Base-by-base conservation (phyloP, 2,329 filamentous ascomycete genomes). In the Fusarium sp. region DNA sequence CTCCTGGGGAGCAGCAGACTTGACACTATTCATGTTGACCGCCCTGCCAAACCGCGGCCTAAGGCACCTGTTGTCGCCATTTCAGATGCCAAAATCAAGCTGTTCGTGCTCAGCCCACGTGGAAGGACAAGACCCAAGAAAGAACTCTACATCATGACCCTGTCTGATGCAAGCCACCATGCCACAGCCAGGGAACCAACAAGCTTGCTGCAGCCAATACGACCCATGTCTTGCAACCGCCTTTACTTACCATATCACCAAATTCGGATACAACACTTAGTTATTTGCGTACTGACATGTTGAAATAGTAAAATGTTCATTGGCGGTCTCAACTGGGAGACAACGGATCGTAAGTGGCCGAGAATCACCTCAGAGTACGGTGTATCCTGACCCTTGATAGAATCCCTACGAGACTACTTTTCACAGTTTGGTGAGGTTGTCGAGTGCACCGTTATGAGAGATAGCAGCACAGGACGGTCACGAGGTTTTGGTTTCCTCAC, bases 381-480 rank as follows among this genome's bases (percentile, higher is more conserved):
- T 43, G 27, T 34, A 41, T 35, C 62, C 72, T 77, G 68, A 74
- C 70, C 23, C 27, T 57, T 41, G 63, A 56, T 81, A 99, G 97
- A 99, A 87, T 98, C 97, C 9, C 89, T 99, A 32, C 94, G 95
- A 77, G 94, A 98, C 75, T 99, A 99, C 83, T 99, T 99, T 83
- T 95, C 96, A 14, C 95, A 98, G 79, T 99, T 98, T 82, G 97
- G 97, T 70, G 97, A 99, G 82, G 97, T 99, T 52, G 90, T 96
- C 34, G 97, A 99, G 86, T 98, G 97, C 83, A 99, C 97, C 18
- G 97, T 99, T n/a, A 99, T 99, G 97, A 91, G 97, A 75, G 97
- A 99, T 84, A 95, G 95, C 71, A 93, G 94, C 59, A 97, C 95
- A 11, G 97, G 97, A 50, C 92, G 97, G 73, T 98, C 97, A 34